These are phyloP conservation scores for Telopea speciosissima DNA, from an alignment of 177 flowering plant species.

Conservation along the genomic window DNA sequence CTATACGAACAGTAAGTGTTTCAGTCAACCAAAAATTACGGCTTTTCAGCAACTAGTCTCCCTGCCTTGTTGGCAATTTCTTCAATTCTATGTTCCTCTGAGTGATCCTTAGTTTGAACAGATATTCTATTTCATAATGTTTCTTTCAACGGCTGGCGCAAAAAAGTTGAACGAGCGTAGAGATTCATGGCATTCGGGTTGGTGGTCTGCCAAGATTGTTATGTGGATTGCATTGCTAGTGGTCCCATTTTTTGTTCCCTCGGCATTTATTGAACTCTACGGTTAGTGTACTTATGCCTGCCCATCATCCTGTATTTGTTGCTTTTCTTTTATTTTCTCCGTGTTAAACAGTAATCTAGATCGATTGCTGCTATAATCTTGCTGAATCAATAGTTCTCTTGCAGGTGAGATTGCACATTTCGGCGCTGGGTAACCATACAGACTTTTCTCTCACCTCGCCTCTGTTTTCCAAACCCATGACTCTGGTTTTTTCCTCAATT, in stretches of 20 bases:
- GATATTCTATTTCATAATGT: constrained; percentile 75
- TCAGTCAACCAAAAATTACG: no score
- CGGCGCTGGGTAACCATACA: constrained; percentile 74
- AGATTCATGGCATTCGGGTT: constrained; percentile 79
- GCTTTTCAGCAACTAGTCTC: no score
- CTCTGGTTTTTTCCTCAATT: background rate
- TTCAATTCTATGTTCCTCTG: no score
- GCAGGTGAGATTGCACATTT: constrained; percentile 85
- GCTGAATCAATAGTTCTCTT: constrained; percentile 10
- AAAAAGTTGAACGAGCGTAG: constrained; percentile 45
- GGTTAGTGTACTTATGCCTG: constrained; percentile 39
- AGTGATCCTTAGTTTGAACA: constrained; percentile 33
- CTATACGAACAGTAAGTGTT: no score
- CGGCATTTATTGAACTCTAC: constrained; percentile 48
- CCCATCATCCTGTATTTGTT: background rate
- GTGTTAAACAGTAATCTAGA: background rate
- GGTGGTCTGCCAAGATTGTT: constrained; percentile 74
- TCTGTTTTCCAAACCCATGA: background rate
- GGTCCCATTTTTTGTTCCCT: constrained; percentile 58
- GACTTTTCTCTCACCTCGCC: background rate
- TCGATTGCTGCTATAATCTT: background rate
- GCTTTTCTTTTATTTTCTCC: background rate
- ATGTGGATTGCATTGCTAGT: constrained; percentile 42
- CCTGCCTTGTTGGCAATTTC: no score
- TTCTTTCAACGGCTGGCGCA: constrained; percentile 69